phyloP scores from a whole-genome alignment of 202 grass and related monocot genomes.

The Hordeum pubiflorum region DNA sequence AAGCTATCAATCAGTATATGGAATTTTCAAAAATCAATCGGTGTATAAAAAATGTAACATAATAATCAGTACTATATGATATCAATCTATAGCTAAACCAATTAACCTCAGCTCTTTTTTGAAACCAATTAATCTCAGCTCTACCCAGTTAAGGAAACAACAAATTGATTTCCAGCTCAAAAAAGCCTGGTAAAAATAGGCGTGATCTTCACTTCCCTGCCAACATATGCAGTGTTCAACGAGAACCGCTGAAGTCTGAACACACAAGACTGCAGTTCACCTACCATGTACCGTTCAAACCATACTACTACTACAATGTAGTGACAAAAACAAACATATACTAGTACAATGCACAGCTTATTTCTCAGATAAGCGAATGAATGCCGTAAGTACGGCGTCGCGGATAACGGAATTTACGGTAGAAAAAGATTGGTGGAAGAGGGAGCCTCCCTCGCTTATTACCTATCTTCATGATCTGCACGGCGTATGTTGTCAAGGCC shows the following conservation, averaged over 20 bases:
- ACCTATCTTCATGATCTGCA: constrained; percentile 59
- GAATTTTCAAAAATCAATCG: not conserved
- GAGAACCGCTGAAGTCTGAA: not conserved
- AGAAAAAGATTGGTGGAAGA: not conserved
- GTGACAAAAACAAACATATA: too few species aligned
- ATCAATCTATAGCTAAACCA: not conserved
- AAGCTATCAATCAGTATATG: not conserved
- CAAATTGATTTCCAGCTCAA: not conserved
- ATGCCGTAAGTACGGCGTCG: not conserved
- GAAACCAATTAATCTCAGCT: not conserved
- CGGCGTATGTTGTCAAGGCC: constrained; percentile 3
- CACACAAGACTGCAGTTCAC: not conserved
- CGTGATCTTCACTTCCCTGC: not conserved
- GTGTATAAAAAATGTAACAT: not conserved
- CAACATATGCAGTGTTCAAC: not conserved
- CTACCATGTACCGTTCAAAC: not conserved
- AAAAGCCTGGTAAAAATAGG: not conserved
- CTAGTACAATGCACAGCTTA: not conserved
- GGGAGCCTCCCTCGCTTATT: not conserved
- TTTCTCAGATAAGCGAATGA: not conserved
- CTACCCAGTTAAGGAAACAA: not conserved
- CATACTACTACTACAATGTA: not conserved
- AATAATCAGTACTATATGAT: not conserved
- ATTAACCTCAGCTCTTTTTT: not conserved
- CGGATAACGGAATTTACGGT: not conserved